A percentile compares a stretch with the other conserved stretches of the same genome.
phyloP scores from a whole-genome alignment of 2,329 filamentous ascomycete genomes.

The Nannizzia gypsea region DNA sequence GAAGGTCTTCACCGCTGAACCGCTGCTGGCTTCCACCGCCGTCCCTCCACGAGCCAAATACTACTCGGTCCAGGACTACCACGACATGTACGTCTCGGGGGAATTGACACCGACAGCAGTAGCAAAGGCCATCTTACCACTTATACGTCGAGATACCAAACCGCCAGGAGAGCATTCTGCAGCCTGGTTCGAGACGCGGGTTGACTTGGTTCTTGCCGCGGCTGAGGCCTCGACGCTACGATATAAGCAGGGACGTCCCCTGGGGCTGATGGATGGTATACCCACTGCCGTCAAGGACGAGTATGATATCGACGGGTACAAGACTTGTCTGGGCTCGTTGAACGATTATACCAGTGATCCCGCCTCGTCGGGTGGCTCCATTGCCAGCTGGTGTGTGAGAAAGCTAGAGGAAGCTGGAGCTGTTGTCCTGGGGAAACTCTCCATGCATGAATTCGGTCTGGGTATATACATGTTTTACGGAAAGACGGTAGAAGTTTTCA shows the following conservation, averaged over 20 bases:
- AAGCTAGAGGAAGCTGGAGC: constrained; percentile 58
- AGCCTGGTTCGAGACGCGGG: constrained; percentile 57
- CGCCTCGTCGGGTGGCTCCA: constrained; percentile 25
- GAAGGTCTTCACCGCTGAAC: constrained; percentile 12
- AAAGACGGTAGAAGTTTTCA: neutral
- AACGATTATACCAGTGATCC: constrained; percentile 38
- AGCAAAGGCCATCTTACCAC: constrained; percentile 54
- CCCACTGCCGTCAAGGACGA: constrained; percentile 71
- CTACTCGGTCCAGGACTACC: constrained; percentile 63
- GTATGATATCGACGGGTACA: constrained; percentile 53
- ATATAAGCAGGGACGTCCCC: constrained; percentile 50
- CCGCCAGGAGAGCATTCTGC: constrained; percentile 51
- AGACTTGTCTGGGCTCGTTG: constrained; percentile 48
- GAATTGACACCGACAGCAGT: constrained; percentile 60
- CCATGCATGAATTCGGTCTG: constrained; percentile 62
- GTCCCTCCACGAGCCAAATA: constrained; percentile 33
- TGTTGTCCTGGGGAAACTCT: constrained; percentile 57
- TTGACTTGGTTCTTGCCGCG: constrained; percentile 51
- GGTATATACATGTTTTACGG: constrained; percentile 25
- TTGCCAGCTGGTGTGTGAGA: constrained; percentile 52
- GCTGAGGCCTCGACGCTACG: constrained; percentile 61
- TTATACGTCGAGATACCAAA: constrained; percentile 50
- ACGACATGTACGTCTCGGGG: constrained; percentile 58
- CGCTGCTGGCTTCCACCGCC: constrained; percentile 21
- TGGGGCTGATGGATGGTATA: constrained; percentile 62